Conservation (phyloP, 305 asterid genomes). For the Solanum hybrid region DNA sequence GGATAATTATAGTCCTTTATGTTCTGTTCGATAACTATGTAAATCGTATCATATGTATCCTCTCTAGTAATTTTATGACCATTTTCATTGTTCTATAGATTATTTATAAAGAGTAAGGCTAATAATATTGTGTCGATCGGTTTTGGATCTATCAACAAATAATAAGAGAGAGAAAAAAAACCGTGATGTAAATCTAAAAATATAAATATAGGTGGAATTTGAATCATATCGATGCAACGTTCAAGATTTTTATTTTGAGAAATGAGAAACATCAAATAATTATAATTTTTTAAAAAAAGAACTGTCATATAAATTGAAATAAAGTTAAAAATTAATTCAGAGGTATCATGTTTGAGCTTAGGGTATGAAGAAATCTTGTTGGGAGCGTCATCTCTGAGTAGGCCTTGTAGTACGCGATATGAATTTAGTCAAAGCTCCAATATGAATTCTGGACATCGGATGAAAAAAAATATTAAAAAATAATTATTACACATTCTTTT, state of each 20-base stretch:
- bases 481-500: not conserved
- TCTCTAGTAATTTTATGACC: not conserved
- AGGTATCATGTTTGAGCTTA: not conserved
- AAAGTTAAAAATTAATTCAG: too few relatives aligned
- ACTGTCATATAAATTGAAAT: not conserved
- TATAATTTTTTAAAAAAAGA: too few relatives aligned
- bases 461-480: not conserved
- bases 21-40: not conserved
- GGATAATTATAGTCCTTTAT: not conserved
- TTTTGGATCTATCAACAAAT: not conserved
- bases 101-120: not conserved
- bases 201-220: not conserved
- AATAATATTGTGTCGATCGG: not conserved
- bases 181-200: not conserved
- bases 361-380: not conserved
- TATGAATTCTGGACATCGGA: accelerated
- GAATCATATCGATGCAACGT: not conserved
- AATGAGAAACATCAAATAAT: too few relatives aligned
- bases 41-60: not conserved
- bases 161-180: not conserved
- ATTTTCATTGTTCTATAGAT: not conserved
- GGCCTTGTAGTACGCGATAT: not conserved
- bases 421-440: too few relatives aligned
- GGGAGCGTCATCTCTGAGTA: accelerated
- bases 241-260: not conserved